phyloP scores from a whole-genome alignment of 257 asterid species.

The Lycium ferocissimum region DNA sequence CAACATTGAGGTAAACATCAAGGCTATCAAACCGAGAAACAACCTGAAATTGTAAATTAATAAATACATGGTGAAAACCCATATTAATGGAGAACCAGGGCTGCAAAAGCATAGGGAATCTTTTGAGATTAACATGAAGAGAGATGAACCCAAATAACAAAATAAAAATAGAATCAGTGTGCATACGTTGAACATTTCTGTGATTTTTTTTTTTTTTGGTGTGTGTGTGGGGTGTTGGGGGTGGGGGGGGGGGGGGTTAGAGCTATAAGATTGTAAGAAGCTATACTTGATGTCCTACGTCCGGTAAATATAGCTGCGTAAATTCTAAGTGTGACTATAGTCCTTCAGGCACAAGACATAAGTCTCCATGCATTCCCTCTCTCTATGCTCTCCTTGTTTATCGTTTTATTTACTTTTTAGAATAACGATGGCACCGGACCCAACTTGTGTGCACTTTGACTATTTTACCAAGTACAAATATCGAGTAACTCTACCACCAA shows the following conservation, averaged over 20 bases:
- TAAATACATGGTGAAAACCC: slow-evolving; percentile 3
- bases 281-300: not conserved
- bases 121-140: not conserved
- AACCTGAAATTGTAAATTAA: slow-evolving; percentile 61
- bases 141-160: not conserved
- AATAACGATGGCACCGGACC: not conserved
- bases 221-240: not conserved
- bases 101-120: not conserved
- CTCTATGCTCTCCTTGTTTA: not conserved
- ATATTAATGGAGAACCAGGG: not conserved
- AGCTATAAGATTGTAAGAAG: not conserved
- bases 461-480: not conserved
- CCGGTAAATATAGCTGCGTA: not conserved
- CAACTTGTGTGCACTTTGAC: not conserved
- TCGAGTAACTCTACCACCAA: slow-evolving; percentile 19
- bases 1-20: slow-evolving; percentile 65
- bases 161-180: not conserved
- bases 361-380: not conserved
- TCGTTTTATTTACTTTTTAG: not conserved
- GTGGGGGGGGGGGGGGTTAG: not conserved
- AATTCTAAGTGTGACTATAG: not conserved
- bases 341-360: not conserved
- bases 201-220: not conserved
- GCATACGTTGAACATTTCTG: not conserved
- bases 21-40: slow-evolving; percentile 56